Evolutionary conservation across 192 early-diverging fungal species (phyloP).

Genomic region (Oehlia diaphana): DNA sequence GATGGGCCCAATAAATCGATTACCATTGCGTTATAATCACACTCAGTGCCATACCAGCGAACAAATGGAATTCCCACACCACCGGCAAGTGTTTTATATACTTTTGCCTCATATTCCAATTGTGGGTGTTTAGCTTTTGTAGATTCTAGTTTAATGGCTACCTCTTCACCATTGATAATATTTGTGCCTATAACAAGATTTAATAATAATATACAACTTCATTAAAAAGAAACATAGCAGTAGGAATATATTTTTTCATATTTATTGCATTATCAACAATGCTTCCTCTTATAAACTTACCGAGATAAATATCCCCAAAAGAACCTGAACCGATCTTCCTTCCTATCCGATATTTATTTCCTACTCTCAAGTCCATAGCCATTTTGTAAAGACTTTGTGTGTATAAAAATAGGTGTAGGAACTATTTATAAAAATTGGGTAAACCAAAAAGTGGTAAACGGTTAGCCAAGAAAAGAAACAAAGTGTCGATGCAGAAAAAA

Average conservation of each 20-base stretch:
- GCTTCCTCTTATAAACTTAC: conserved; percentile 44
- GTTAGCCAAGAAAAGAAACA: not conserved
- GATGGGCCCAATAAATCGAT: conserved; percentile 92
- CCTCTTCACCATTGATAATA: conserved; percentile 81
- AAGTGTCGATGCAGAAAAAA: not conserved
- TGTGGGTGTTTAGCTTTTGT: conserved; percentile 95
- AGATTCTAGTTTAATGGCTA: conserved; percentile 97
- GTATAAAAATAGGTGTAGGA: not conserved
- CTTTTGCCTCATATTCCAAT: conserved; percentile 94
- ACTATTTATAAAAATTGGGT: not conserved
- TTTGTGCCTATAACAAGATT: conserved; percentile 38
- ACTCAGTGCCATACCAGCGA: conserved; percentile 80
- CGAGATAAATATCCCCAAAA: conserved; percentile 97
- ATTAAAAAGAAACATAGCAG: not conserved
- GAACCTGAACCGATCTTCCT: conserved; percentile 96
- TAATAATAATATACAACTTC: not conserved
- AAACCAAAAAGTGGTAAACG: not conserved
- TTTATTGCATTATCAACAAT: not conserved
- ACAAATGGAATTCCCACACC: conserved; percentile 91
- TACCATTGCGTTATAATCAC: conserved; percentile 82
- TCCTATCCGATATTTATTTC: conserved; percentile 92
- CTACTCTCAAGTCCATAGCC: conserved; percentile 81
- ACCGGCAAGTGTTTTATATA: conserved; percentile 93
- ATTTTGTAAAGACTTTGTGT: not conserved
- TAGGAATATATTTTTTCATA: not conserved